Evolutionary conservation across 192 early-diverging fungal genomes (phyloP).

Genomic region (Linnemannia exigua): DNA sequence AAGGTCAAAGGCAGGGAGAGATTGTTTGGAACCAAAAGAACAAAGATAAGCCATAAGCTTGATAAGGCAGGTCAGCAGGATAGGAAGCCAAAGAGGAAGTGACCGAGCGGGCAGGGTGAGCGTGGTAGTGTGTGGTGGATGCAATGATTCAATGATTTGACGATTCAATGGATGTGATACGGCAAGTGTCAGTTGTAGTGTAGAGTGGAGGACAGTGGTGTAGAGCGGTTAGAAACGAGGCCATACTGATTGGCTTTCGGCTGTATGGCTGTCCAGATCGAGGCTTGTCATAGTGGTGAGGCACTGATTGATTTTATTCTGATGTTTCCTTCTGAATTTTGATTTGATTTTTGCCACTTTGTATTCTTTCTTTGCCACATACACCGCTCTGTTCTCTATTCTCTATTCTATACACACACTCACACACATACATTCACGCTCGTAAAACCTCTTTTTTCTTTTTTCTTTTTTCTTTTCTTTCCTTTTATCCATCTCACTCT

Average conservation of each 20-base stretch:
- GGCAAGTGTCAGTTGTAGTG: not conserved
- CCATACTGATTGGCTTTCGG: not conserved
- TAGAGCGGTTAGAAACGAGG: not conserved
- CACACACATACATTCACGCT: no score
- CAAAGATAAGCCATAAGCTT: not conserved
- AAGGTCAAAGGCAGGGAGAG: not conserved
- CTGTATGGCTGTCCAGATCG: no score
- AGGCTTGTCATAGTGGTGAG: no score
- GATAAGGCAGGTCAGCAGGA: not conserved
- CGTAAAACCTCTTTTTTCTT: not conserved
- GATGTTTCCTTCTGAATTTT: no score
- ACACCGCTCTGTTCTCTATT: no score
- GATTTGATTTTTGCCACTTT: no score
- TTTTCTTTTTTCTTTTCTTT: not conserved
- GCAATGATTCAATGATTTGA: no score
- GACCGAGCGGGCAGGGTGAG: not conserved
- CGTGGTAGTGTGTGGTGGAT: no score
- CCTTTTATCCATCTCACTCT: not conserved
- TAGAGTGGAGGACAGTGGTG: not conserved
- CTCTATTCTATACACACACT: no score
- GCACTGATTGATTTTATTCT: no score
- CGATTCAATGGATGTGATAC: no score
- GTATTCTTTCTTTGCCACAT: not conserved
- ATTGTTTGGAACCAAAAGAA: not conserved
- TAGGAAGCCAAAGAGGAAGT: not conserved